Conservation (phyloP, 495 filamentous ascomycete genomes). For the Penicillium atrosanguineum region DNA sequence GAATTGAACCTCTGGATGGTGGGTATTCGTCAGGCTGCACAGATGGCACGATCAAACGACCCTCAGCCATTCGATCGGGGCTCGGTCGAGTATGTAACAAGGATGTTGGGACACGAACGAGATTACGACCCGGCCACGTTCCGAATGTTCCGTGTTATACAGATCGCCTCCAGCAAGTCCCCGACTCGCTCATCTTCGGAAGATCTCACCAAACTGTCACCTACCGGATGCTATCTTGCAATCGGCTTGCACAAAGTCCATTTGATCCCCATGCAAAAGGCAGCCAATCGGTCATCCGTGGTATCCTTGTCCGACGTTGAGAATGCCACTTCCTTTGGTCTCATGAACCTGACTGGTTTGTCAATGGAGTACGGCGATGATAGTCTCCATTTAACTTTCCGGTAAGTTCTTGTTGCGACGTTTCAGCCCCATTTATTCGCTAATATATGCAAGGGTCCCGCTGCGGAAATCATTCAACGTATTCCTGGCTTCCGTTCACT, state of each 20-base stretch:
- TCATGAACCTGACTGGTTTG: constrained; percentile 70
- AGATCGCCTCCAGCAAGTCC: constrained; percentile 61
- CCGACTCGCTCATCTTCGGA: constrained; percentile 68
- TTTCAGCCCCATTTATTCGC: background rate
- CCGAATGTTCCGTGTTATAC: constrained; percentile 81
- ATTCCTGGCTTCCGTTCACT: constrained; percentile 75
- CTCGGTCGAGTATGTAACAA: constrained; percentile 62
- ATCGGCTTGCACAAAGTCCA: constrained; percentile 83
- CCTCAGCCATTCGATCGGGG: constrained; percentile 56
- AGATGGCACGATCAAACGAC: constrained; percentile 52
- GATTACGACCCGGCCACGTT: constrained; percentile 69
- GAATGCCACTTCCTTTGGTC: constrained; percentile 59
- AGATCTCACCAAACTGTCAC: constrained; percentile 69
- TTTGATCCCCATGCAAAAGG: constrained; percentile 69
- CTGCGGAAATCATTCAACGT: constrained; percentile 60
- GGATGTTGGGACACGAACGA: constrained; percentile 63
- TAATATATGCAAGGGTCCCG: constrained; percentile 52
- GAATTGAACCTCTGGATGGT: constrained; percentile 76
- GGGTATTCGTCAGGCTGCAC: constrained; percentile 60
- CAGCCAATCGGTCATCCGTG: constrained; percentile 51
- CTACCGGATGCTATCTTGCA: constrained; percentile 77
- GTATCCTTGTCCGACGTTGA: constrained; percentile 51
- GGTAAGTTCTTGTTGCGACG: constrained; percentile 44
- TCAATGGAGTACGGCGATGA: constrained; percentile 73
- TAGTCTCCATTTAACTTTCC: constrained; percentile 80